Evolutionary conservation across 345 rosid genomes (phyloP), one percentile per base, ranked within the genome.

Genomic region (Aegle marmelos): DNA sequence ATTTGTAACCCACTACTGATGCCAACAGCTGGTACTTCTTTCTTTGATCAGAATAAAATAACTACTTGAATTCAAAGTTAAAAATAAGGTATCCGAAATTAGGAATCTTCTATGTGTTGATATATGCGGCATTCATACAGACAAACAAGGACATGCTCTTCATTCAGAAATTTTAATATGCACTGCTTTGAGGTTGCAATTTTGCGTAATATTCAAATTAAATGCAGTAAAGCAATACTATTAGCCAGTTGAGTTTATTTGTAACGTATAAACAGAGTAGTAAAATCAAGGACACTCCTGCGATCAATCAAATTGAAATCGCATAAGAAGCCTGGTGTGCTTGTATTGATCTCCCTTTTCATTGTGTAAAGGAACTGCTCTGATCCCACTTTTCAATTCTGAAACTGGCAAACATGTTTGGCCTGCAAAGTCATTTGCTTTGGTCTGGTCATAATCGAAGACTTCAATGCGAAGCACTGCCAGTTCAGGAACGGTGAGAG

Each of bases 391-490:
- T 73, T 80, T 76, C 75, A 92, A 19, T 68, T 92, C 95, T 25
- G 86, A 81, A 33, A 91, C 87, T 56, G 91, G 94, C 45, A 90
- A 78, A 80, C 86, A 88, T 58, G 90, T 81, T 86, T 91, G 91
- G 57, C 91, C 93, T 50, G 85, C 97, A 48, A 90, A 89, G 79
- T 86, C 93, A n/a, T 64, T 75, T 4, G n/a, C 21, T 34, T 86
- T 80, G 1, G 85, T 28, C 1, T 74, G 63, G 68, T 92, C 92
- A 27, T 79, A 72, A 68, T 92, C 97, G 1, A 10, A 48, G 28
- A 86, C 90, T 57, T 85, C 83, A 45, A 92, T 80, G 39, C 90
- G 70, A 45, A 90, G 91, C 68, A 92, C 39, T 7, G 91, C 92
- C 73, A 90, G 41, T 78, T 89, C 90, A 2, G 92, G 91, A 69